Evolutionary conservation across 805 yeast species (phyloP), one percentile per base, ranked within the genome.

Genomic region (Metschnikowia gelsemii): DNA sequence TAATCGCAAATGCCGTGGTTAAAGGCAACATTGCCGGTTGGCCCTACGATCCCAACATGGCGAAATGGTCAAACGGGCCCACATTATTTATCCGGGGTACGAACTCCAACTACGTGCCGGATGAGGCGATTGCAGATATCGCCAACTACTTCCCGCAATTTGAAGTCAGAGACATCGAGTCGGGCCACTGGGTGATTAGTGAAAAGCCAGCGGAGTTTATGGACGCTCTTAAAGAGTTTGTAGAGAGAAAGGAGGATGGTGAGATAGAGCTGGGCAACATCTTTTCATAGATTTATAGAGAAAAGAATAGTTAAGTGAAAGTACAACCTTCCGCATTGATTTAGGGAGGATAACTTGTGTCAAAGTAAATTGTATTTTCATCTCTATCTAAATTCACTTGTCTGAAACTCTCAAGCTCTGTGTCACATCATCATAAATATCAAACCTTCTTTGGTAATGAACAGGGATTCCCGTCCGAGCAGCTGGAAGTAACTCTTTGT

Each of bases 111-210:
- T 90, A 87, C 58, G 82, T 91, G 14, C 83, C 95, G 0, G 97
- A 90, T 59, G 96, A 89, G 46, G 78, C 76, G 20, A 59, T 89
- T 17, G 82, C 85, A 0, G 77, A 76, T 14, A 83, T 88, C 37
- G 95, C 90, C 1, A 64, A 67, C 42, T 86, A 77, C 56, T 91
- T 88, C 64, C 97, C 97, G 0, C 68, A 71, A 19, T 88, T 88
- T 56, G 85, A 79, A 46, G 64, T 86, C 11, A 70, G 76, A 32
- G 96, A 85, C 55, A 68, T 93, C 18, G 82, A 87, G 14, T 78
- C 90, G 0, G 96, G 96, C 2, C 99, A 91, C 62, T 91, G 97
- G 96, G 77, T 90, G 12, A 87, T 87, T 50, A 79, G 87, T 29
- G 97, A 91, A 57, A 83, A 84, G 51, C 96, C 98, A 0, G 53